phyloP scores from a whole-genome alignment of 2,329 filamentous ascomycete genomes.

The Ambrosiella cleistominuta region DNA sequence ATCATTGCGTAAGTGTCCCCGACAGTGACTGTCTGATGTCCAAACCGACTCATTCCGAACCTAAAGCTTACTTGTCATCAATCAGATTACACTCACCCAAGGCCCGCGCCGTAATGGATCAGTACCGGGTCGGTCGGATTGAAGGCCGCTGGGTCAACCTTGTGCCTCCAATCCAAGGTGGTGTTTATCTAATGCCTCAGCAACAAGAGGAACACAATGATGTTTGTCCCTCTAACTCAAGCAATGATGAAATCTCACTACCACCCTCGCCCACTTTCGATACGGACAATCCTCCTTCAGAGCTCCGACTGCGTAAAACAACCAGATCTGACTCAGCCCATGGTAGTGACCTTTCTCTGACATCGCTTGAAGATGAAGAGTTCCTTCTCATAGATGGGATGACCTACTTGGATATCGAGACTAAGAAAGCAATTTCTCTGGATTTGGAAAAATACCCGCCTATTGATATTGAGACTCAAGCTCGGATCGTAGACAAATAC shows the following conservation, averaged over 20 bases:
- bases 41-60: constrained; percentile 9
- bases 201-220: constrained; percentile 2
- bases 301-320: constrained; percentile 7
- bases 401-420: constrained; percentile 55
- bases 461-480: constrained; percentile 56
- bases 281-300: constrained; percentile 13
- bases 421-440: constrained; percentile 54
- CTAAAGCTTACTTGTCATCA: constrained; percentile 2
- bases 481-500: constrained; percentile 62
- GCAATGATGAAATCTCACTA: constrained; percentile 36
- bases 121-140: constrained; percentile 68
- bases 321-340: background rate
- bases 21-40: background rate
- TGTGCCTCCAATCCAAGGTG: constrained; percentile 78
- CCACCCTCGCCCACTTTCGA: constrained; percentile 35
- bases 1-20: constrained; percentile 55
- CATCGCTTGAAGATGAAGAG: constrained; percentile 24
- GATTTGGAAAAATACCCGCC: constrained; percentile 67
- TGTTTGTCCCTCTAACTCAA: constrained; percentile 18
- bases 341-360: constrained; percentile 4
- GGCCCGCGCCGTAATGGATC: constrained; percentile 57
- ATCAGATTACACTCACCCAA: constrained; percentile 64
- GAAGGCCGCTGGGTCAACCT: constrained; percentile 78
- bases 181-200: constrained; percentile 37
- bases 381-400: constrained; percentile 31